Percentiles rank a stretch among this genome's conserved stretches.
Conservation (phyloP, 352 stramenopile genomes). For the Ochromonadaceae sp. region DNA sequence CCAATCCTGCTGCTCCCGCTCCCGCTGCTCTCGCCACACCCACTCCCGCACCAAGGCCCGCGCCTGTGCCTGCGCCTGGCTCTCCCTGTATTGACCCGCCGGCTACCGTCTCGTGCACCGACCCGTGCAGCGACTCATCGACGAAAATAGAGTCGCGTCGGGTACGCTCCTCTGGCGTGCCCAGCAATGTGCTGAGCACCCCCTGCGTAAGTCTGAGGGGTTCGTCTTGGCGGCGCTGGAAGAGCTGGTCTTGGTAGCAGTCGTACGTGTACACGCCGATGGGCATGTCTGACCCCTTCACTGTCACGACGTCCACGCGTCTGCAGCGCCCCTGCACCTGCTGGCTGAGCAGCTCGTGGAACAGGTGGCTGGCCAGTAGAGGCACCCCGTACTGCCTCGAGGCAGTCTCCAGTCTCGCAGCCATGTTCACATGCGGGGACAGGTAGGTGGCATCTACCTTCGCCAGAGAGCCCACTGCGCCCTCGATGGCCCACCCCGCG, state of each 20-base stretch:
- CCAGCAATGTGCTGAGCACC: neutral
- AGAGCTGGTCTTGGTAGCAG: conserved; percentile 24
- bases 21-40: too few relatives aligned
- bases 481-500: conserved; percentile 96
- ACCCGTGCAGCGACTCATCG: neutral
- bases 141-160: neutral
- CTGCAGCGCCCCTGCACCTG: conserved; percentile 38
- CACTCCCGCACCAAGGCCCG: too few relatives aligned
- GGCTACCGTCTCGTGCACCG: neutral
- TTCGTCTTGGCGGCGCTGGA: neutral
- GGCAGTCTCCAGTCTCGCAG: conserved; percentile 79
- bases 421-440: conserved; percentile 94
- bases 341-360: conserved; percentile 65
- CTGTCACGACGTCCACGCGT: conserved; percentile 83
- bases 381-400: conserved; percentile 84
- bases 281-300: conserved; percentile 86
- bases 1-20: too few relatives aligned
- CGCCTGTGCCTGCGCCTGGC: neutral
- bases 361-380: conserved; percentile 81
- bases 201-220: neutral
- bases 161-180: neutral
- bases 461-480: conserved; percentile 86
- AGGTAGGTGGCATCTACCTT: conserved; percentile 97
- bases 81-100: neutral
- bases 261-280: conserved; percentile 85